Evolutionary conservation across 1,139 yeast species (phyloP).

Genomic region (Zygoascus sp.): DNA sequence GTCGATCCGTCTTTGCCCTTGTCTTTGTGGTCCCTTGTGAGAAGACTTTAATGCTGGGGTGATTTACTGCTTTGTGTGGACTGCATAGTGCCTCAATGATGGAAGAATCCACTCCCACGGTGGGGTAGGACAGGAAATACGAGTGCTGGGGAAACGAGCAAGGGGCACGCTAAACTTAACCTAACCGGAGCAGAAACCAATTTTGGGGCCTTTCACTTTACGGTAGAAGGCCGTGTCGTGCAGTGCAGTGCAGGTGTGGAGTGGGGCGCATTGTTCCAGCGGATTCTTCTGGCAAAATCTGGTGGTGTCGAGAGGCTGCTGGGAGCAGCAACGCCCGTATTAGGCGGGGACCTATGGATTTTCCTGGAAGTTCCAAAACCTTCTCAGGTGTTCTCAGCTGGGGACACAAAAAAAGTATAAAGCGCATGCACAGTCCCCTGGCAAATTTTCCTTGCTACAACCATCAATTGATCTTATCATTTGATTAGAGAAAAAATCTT

Average conservation of each 20-base stretch:
- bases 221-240: neutral
- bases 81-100: no score
- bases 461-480: conserved; percentile 10
- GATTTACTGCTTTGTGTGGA: no score
- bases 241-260: neutral
- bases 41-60: no score
- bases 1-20: no score
- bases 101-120: no score
- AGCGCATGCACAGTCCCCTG: conserved; percentile 7
- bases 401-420: conserved; percentile 8
- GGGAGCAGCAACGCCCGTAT: neutral
- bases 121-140: no score
- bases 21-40: no score
- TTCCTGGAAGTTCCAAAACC: conserved; percentile 6
- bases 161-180: no score
- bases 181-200: no score
- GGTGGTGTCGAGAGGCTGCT: conserved; percentile 3
- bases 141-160: no score
- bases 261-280: neutral
- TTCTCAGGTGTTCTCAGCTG: conserved; percentile 7
- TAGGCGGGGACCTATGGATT: neutral
- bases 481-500: conserved; percentile 2
- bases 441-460: conserved; percentile 6
- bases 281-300: neutral
- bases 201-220: neutral